Percentiles rank a stretch among this genome's conserved stretches.
These are phyloP conservation scores for Phytopythium kandeliae DNA, from an alignment of 352 stramenopile species.

Conservation along the genomic window DNA sequence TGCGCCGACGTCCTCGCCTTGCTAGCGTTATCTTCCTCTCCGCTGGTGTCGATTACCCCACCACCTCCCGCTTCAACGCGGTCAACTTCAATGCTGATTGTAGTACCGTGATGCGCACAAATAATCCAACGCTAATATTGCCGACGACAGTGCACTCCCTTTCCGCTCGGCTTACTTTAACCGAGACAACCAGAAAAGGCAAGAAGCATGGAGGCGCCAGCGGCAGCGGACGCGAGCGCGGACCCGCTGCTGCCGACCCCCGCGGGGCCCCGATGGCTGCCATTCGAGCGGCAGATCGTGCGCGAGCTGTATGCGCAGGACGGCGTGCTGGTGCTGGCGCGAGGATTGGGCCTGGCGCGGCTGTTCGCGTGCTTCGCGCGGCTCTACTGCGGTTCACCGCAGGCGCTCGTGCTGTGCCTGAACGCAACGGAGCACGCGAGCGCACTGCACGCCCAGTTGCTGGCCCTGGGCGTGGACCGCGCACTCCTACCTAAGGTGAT, in stretches of 20 bases:
- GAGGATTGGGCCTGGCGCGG: conserved; percentile 84
- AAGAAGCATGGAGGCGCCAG: not conserved
- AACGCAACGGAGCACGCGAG: conserved; percentile 88
- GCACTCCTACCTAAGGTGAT: conserved; percentile 86
- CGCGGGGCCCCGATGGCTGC: conserved; percentile 46
- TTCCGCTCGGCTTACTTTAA: not conserved
- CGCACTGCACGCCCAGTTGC: conserved; percentile 67
- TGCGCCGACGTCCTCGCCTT: not conserved
- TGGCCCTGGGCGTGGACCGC: conserved; percentile 85
- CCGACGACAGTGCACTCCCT: not conserved
- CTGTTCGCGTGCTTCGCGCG: conserved; percentile 90
- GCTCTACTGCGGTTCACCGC: conserved; percentile 76
- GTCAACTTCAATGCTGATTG: not conserved
- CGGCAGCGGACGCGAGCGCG: not conserved
- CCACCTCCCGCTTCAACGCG: not conserved
- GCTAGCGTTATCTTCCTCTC: not conserved
- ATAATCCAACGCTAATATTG: not conserved
- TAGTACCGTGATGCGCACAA: not conserved
- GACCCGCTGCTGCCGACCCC: not conserved
- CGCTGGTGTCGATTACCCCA: not conserved
- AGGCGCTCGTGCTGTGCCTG: conserved; percentile 89
- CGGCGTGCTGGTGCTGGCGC: conserved; percentile 90
- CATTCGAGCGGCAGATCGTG: conserved; percentile 69
- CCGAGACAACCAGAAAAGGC: not conserved
- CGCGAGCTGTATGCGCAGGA: conserved; percentile 77